Base-by-base conservation (phyloP, 352 stramenopile species). In the Globisporangium nagaii region DNA sequence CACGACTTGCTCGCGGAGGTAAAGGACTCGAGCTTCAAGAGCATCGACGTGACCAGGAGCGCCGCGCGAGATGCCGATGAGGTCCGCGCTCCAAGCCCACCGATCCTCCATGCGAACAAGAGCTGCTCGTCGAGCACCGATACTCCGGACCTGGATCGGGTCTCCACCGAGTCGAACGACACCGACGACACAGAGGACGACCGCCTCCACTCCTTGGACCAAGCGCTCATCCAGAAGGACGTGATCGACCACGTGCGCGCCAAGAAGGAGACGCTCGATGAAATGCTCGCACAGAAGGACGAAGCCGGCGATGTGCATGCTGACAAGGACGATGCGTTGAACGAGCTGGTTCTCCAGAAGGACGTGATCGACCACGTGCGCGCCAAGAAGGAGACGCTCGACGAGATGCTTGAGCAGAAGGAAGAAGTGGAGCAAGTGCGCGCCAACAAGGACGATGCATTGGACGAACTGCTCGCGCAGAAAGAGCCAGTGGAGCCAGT, bases 181-280 rank as follows among this genome's bases (percentile, higher is more conserved):
- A 71, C 66, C 9, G 66, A 74, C 24, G 58, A 69, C 47, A 63
- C 58, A 10, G 66, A 71, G 40, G 56, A 59, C 30, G 62, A 74
- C 19, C 65, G 62, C 8, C 15, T 70, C 7, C 59, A 37, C 9
- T 44, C 34, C 3, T 28, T 65, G 12, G n/a, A 22, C 20, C 28
- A 43, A 7, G 44, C 9, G n/a, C n/a, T n/a, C n/a, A n/a, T n/a
- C n/a, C n/a, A n/a, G n/a, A n/a, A n/a, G n/a, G n/a, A n/a, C n/a
- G n/a, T n/a, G n/a, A n/a, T n/a, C n/a, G n/a, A n/a, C n/a, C n/a
- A n/a, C n/a, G n/a, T n/a, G n/a, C 17, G 17, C 37, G 19, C 10
- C 8, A 37, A 27, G 4, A 20, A 15, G 13, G 36, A 19, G 24
- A 34, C 22, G 17, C 25, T 32, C 30, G 13, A 19, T 12, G 46